Conservation (phyloP, 140 eudicot species). For the Stevia rebaudiana region DNA sequence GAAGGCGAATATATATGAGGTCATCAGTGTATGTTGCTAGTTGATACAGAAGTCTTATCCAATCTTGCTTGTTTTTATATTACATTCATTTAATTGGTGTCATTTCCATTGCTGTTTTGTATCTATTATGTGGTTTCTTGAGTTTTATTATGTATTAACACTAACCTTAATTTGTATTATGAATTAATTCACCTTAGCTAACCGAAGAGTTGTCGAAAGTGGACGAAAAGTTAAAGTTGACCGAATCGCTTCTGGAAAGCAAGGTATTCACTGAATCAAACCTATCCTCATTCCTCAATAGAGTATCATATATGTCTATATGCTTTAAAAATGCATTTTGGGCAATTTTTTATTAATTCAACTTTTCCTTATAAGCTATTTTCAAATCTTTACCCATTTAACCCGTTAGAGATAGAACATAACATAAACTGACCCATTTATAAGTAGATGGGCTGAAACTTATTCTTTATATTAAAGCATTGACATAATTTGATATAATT, state of each 20-base stretch:
- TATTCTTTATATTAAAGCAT: not conserved
- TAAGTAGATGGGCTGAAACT: not conserved
- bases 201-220: constrained; percentile 84
- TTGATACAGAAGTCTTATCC: not conserved
- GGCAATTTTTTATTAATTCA: not conserved
- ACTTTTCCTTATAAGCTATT: not conserved
- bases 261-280: constrained; percentile 45
- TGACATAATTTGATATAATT: not conserved
- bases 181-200: constrained; percentile 39
- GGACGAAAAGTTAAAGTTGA: constrained; percentile 88
- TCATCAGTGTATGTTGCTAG: not conserved
- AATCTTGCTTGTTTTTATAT: constrained; percentile 1
- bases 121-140: not conserved
- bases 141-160: constrained; percentile 1
- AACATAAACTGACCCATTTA: not conserved
- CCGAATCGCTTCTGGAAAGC: constrained; percentile 89
- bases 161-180: constrained; percentile 10
- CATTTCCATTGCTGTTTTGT: constrained; percentile 4
- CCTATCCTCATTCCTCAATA: constrained; percentile 11
- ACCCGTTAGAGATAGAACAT: not conserved
- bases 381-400: not conserved
- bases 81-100: not conserved
- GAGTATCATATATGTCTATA: too few relatives aligned
- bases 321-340: not conserved
- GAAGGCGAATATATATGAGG: not conserved